Base-by-base conservation (phyloP, 176 grass and related monocot genomes). In the Zizania latifolia region DNA sequence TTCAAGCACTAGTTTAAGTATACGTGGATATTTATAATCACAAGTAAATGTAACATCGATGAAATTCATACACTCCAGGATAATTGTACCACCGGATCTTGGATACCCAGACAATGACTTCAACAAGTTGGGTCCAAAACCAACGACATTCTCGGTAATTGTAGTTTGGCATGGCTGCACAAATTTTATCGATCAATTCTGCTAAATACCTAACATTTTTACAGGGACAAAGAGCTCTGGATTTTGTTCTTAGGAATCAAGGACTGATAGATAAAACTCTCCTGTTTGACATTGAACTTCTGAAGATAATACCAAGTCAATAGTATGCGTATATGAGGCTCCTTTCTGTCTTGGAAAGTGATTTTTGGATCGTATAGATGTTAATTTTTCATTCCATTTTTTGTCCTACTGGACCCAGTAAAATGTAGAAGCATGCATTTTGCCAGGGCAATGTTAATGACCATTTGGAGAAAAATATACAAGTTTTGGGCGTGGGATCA, bases 181-280 rank as follows among this genome's bases (percentile, higher is more conserved):
- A 37, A 57, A 0, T 40, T 14, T 16, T n/a, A 4, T 58, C 59
- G 9, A 31, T n/a, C 8, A 44, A 24, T 68, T 73, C 26, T 17
- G n/a, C n/a, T 74, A 6, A 27, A 58, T 29, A 10, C 38, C 29
- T 41, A 16, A 0, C 5, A 72, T 85, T 89, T 36, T 81, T 44
- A 8, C 76, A 97, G 88, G 94, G 94, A 73, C 91, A 98, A 84
- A 89, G 94, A 73, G 94, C 94, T 83, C 79, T 98, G 50, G 86
- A 88, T 89, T 98, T 98, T 72, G 94, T 98, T 70, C 58, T 98
- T 64, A 74, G 84, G 78, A 98, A 98, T 85, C 94, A 94, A 77
- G 94, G 94, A 3, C 76, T 98, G 43, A 98, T 98, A 72, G 91
- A 98, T 62, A 97, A 93, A 89, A 97, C 94, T 56, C 88, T 97